Evolutionary conservation across 2,329 filamentous ascomycete genomes (phyloP).

Genomic region (Ophiocordyceps camponoti-floridani): DNA sequence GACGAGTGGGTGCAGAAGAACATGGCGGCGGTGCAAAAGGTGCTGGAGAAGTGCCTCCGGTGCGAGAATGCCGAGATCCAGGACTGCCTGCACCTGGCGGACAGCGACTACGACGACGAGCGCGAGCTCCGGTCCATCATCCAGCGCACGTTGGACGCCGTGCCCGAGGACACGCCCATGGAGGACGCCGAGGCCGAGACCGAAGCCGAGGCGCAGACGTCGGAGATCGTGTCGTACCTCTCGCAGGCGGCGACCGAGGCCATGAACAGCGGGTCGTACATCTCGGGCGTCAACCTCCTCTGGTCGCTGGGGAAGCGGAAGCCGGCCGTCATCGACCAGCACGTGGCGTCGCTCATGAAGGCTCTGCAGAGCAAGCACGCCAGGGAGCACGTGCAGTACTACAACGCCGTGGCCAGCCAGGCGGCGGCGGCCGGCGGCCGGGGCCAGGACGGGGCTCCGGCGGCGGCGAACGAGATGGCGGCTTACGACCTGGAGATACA

Average conservation of each 20-base stretch:
- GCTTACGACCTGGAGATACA: conserved; percentile 75
- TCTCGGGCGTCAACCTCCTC: conserved; percentile 79
- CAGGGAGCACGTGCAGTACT: conserved; percentile 77
- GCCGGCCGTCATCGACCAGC: conserved; percentile 73
- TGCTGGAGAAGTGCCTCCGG: conserved; percentile 75
- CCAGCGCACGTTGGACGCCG: conserved; percentile 69
- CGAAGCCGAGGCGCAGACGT: conserved; percentile 61
- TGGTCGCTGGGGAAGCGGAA: conserved; percentile 82
- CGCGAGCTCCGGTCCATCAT: conserved; percentile 59
- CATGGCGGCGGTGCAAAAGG: conserved; percentile 61
- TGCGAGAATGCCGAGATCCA: conserved; percentile 86
- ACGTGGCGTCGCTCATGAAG: conserved; percentile 81
- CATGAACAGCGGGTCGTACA: conserved; percentile 62
- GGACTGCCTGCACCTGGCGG: conserved; percentile 66
- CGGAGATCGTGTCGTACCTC: conserved; percentile 73
- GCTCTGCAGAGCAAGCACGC: conserved; percentile 82
- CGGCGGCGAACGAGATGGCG: conserved; percentile 38
- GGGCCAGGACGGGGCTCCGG: conserved; percentile 35
- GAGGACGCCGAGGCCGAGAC: conserved; percentile 69
- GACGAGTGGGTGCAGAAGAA: conserved; percentile 82
- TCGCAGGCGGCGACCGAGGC: conserved; percentile 78
- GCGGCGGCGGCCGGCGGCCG: conserved; percentile 22
- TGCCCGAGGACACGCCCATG: conserved; percentile 60
- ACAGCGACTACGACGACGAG: conserved; percentile 51
- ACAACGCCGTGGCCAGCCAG: conserved; percentile 37